phyloP scores from a whole-genome alignment of 139 green algal genomes.

The Volvox reticuliferus region DNA sequence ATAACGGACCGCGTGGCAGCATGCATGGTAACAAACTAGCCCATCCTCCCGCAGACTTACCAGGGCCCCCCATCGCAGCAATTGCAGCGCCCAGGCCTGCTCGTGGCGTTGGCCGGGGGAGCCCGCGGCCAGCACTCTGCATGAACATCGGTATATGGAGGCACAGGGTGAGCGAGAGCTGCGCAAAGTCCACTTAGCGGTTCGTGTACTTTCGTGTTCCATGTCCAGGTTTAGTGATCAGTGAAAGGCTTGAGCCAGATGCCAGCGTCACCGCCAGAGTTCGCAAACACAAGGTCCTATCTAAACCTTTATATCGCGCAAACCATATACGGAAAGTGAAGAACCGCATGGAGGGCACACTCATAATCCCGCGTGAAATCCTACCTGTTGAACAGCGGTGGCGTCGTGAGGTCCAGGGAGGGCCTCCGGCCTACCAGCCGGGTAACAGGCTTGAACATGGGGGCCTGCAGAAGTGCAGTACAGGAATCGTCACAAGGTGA shows the following conservation, averaged over 20 bases:
- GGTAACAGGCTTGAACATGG: conserved; percentile 62
- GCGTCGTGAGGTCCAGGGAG: conserved; percentile 58
- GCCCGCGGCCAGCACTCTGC: conserved; percentile 34
- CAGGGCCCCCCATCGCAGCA: conserved; percentile 70
- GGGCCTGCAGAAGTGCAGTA: neutral
- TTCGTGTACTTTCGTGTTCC: too few relatives aligned
- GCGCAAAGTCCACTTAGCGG: too few relatives aligned
- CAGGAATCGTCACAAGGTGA: neutral
- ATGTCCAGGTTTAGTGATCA: too few relatives aligned
- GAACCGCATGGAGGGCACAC: too few relatives aligned
- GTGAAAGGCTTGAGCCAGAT: too few relatives aligned
- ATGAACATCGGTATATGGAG: neutral
- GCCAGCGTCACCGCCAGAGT: too few relatives aligned
- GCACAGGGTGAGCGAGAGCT: too few relatives aligned
- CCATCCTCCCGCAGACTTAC: neutral
- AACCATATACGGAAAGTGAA: too few relatives aligned
- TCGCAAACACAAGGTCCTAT: too few relatives aligned
- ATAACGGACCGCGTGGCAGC: too few relatives aligned
- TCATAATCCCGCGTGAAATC: too few relatives aligned
- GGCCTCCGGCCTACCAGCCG: conserved; percentile 63
- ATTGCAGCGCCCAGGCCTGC: conserved; percentile 70
- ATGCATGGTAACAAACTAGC: neutral
- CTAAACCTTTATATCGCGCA: too few relatives aligned
- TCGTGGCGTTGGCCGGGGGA: conserved; percentile 52
- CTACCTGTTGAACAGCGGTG: conserved; percentile 65